Evolutionary conservation across 169 alveolate genomes (phyloP).

Genomic region (Hammondia hammondi): DNA sequence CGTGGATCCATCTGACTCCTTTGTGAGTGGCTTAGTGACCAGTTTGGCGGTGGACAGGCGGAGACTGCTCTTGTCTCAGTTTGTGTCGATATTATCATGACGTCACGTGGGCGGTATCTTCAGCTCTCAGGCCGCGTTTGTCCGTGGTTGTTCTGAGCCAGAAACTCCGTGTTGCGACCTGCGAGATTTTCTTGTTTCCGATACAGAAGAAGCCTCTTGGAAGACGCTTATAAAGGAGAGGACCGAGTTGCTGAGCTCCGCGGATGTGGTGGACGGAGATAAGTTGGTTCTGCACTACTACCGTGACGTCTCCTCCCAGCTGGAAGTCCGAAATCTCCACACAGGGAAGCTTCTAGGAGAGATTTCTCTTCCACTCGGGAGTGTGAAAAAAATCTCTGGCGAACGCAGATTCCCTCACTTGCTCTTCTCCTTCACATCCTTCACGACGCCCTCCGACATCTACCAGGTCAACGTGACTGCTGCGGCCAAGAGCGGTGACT

Average conservation of each 20-base stretch:
- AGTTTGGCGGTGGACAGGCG: too few relatives aligned
- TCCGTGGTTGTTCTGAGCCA: too few relatives aligned
- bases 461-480: conserved; percentile 35
- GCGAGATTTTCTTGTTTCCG: too few relatives aligned
- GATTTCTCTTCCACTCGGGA: conserved; percentile 46
- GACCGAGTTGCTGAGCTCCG: conserved; percentile 17
- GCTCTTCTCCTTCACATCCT: conserved; percentile 53
- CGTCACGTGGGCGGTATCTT: too few relatives aligned
- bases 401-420: conserved; percentile 37
- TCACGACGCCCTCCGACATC: conserved; percentile 36
- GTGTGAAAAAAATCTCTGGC: conserved; percentile 47
- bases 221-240: conserved; percentile 43
- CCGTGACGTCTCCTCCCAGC: conserved; percentile 42
- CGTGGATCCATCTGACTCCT: too few relatives aligned
- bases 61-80: too few relatives aligned
- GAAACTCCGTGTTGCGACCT: too few relatives aligned
- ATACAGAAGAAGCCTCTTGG: not conserved
- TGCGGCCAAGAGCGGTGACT: conserved; percentile 33
- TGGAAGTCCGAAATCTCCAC: conserved; percentile 39
- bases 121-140: too few relatives aligned
- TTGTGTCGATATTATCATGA: too few relatives aligned
- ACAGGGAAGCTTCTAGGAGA: not conserved
- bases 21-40: too few relatives aligned
- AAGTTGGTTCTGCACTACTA: conserved; percentile 49
- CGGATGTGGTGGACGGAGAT: conserved; percentile 13